Conservation (phyloP, 306 rosid species). For the Prosopis cineraria region DNA sequence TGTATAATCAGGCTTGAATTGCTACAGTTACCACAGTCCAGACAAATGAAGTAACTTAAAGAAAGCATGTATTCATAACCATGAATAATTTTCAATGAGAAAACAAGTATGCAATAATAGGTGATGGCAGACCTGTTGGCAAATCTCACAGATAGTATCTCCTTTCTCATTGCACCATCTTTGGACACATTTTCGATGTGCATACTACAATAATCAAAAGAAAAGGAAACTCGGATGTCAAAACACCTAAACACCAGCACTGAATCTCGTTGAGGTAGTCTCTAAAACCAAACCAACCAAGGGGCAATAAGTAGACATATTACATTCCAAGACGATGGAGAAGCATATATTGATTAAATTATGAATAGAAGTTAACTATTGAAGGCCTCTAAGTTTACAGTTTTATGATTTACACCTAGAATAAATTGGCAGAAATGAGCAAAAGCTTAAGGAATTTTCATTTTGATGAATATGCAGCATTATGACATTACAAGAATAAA, state of each 20-base stretch:
- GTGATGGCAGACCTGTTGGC: conserved; percentile 60
- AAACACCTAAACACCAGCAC: background rate
- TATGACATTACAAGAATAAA: no score
- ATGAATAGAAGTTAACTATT: background rate
- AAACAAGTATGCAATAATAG: background rate
- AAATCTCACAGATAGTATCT: conserved; percentile 82
- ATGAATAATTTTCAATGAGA: conserved; percentile 8
- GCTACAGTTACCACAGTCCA: conserved; percentile 48
- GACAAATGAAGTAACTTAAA: background rate
- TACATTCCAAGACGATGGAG: background rate
- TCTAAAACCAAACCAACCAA: conserved; percentile 3
- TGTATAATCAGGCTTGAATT: conserved; percentile 60
- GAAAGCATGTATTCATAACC: background rate
- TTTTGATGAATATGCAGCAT: background rate
- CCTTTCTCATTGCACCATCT: conserved; percentile 98
- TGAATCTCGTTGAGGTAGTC: background rate
- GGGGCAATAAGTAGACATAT: background rate
- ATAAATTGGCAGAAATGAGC: background rate
- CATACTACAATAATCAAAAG: conserved; percentile 57
- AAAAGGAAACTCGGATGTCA: background rate
- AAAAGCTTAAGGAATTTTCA: background rate
- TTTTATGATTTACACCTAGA: background rate
- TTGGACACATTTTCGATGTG: conserved; percentile 82
- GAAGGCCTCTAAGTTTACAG: background rate
- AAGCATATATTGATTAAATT: background rate